These are phyloP conservation scores for Paramecium primaurelia DNA, from an alignment of 73 alveolate genomes.

Conservation along the genomic window DNA sequence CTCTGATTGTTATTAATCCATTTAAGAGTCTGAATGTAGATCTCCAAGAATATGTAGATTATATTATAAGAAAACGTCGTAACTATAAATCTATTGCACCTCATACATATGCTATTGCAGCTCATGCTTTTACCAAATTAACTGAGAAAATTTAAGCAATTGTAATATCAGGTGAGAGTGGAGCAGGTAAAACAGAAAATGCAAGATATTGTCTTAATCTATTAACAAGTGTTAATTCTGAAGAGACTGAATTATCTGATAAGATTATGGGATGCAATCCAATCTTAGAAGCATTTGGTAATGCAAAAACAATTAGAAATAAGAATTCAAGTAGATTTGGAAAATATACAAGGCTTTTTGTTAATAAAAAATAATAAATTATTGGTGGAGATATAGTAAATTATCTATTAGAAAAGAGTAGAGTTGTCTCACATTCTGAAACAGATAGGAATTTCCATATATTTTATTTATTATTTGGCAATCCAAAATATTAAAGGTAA, in stretches of 20 bases:
- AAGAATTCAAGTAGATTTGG: constrained; percentile 97
- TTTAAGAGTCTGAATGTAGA: constrained; percentile 77
- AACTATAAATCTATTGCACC: constrained; percentile 70
- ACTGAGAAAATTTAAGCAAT: constrained; percentile 84
- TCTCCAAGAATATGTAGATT: constrained; percentile 31
- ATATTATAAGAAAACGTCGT: constrained; percentile 29
- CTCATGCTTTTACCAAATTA: constrained; percentile 83
- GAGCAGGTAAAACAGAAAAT: constrained; percentile 99
- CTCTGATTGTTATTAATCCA: constrained; percentile 93
- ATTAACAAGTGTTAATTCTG: constrained; percentile 65
- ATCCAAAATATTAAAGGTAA: not conserved
- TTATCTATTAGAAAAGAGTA: constrained; percentile 88
- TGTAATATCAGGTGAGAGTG: constrained; percentile 98
- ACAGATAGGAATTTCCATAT: constrained; percentile 96
- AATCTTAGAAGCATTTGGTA: constrained; percentile 98
- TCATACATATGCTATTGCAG: constrained; percentile 87
- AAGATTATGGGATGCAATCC: constrained; percentile 97
- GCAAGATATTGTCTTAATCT: constrained; percentile 95
- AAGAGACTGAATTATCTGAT: not conserved
- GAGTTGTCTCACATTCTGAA: constrained; percentile 74
- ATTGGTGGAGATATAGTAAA: constrained; percentile 92
- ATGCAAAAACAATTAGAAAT: constrained; percentile 94
- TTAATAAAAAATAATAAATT: constrained; percentile 76
- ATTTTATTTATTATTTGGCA: constrained; percentile 78
- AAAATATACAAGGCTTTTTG: constrained; percentile 90